Base-by-base conservation (phyloP, 148 eudicot genomes). In the Silene conica region DNA sequence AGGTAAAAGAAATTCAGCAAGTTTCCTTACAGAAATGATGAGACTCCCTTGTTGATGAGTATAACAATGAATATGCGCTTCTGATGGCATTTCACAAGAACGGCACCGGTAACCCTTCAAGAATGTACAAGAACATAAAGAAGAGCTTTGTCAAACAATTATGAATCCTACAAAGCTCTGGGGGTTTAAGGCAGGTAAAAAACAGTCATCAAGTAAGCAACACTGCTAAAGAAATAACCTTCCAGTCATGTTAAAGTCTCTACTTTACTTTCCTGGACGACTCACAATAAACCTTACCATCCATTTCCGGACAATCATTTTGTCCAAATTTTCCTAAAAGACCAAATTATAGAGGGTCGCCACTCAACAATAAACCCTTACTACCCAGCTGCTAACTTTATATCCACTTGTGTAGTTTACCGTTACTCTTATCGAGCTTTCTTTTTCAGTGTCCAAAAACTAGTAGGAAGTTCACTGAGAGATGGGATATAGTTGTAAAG, bases 41-140 rank as follows among this genome's bases (percentile, higher is more conserved):
- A 96, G 96, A 80, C 91, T 90, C 43, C 99, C 99, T 84, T 96
- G 91, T 68, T 86, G 84, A 78, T 96, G 97, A 67, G 96, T 96
- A 80, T 96, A 96, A 78, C 96, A 90, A 71, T 89, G 92, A 73
- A 96, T 90, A 73, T 96, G 99, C 64, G 97, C 97, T 85, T 96
- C 99, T 48, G 97, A 82, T 50, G 96, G 92, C 90, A 86, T 85
- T 78, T 85, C 91, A 82, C 99, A 96, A 70, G 93, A 81, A 38
- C 78, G 84, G 79, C 99, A 96, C 58, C 72, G 86, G 77, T 87
- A 89, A 78, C 75, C 85, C 99, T 96, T 87, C 70, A 76, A 85
- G 58, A 63, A 54, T 43, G 31, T 54, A 67, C 25, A 25, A 26
- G 73, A 57, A 34, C 21, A 54, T 2, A 48, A 55, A 38, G 78